Conservation (phyloP, 306 rosid genomes). For the Pterocarpus santalinus region DNA sequence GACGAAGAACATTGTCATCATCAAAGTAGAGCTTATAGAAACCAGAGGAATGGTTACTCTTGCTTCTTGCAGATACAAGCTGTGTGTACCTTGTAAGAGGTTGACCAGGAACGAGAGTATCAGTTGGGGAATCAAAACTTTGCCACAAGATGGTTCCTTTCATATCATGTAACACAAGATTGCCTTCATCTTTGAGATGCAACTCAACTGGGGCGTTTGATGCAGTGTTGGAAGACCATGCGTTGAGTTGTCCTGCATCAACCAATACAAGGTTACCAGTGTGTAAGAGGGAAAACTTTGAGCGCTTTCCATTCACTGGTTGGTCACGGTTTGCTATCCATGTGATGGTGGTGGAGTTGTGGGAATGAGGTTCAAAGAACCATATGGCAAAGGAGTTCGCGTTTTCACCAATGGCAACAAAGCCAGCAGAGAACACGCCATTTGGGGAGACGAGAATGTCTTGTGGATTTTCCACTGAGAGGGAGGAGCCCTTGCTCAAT, state of each 20-base stretch:
- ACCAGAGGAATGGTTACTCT: constrained; percentile 42
- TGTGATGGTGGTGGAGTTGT: constrained; percentile 25
- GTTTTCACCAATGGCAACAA: constrained; percentile 14
- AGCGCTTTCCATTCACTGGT: constrained; percentile 54
- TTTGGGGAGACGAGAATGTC: constrained; percentile 29
- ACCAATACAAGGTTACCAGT: constrained; percentile 44
- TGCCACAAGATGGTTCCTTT: too few relatives aligned
- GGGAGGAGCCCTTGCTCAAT: constrained; percentile 33
- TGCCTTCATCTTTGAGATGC: constrained; percentile 49
- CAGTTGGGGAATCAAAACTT: background rate
- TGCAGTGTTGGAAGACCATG: constrained; percentile 48
- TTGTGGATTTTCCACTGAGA: constrained; percentile 41
- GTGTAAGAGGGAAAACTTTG: constrained; percentile 49
- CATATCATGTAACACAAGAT: constrained; percentile 45
- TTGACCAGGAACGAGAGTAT: constrained; percentile 60
- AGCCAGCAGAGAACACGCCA: constrained; percentile 39
- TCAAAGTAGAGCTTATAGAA: constrained; percentile 41
- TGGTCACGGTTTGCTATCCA: constrained; percentile 61
- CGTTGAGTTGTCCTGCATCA: constrained; percentile 35
- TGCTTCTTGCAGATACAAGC: constrained; percentile 53
- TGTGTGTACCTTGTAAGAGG: constrained; percentile 38
- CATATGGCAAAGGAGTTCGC: constrained; percentile 39
- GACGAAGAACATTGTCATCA: constrained; percentile 39
- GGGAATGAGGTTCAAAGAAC: constrained; percentile 9
- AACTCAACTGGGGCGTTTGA: background rate